A percentile compares a stretch with the other conserved stretches of the same genome.
Conservation (phyloP, 176 grass and related monocot genomes). For the Eragrostis nindensis region DNA sequence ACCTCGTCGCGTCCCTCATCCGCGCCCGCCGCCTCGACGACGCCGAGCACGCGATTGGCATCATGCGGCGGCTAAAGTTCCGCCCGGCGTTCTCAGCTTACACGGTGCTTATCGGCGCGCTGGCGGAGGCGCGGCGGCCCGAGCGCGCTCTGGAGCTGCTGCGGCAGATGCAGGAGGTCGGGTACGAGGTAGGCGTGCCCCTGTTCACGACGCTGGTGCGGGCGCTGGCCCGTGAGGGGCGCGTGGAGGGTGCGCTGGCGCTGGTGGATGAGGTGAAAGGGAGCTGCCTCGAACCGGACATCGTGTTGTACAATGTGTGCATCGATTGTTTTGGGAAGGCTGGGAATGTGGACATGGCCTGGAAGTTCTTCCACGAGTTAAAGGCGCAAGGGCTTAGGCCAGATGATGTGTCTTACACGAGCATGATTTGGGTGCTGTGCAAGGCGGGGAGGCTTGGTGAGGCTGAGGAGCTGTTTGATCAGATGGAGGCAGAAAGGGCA, state of each 20-base stretch:
- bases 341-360: conserved; percentile 84
- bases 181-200: conserved; percentile 74
- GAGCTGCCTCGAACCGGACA: conserved; percentile 72
- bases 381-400: conserved; percentile 72
- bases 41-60: conserved; percentile 44
- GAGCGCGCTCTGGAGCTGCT: conserved; percentile 73
- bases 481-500: conserved; percentile 60
- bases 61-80: conserved; percentile 75
- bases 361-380: conserved; percentile 94
- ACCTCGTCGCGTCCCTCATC: conserved; percentile 54
- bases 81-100: conserved; percentile 82
- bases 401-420: conserved; percentile 85
- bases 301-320: conserved; percentile 85
- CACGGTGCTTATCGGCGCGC: conserved; percentile 68
- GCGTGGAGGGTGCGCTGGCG: conserved; percentile 48
- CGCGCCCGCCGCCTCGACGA: conserved; percentile 56
- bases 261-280: conserved; percentile 80
- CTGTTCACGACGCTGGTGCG: conserved; percentile 82
- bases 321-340: conserved; percentile 91
- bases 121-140: conserved; percentile 58
- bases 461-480: conserved; percentile 74
- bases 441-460: conserved; percentile 67
- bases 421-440: conserved; percentile 88
- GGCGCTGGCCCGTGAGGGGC: conserved; percentile 64
- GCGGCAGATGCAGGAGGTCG: conserved; percentile 88